phyloP scores from a whole-genome alignment of 2,329 filamentous ascomycete genomes.

The Colletotrichum limetticola region DNA sequence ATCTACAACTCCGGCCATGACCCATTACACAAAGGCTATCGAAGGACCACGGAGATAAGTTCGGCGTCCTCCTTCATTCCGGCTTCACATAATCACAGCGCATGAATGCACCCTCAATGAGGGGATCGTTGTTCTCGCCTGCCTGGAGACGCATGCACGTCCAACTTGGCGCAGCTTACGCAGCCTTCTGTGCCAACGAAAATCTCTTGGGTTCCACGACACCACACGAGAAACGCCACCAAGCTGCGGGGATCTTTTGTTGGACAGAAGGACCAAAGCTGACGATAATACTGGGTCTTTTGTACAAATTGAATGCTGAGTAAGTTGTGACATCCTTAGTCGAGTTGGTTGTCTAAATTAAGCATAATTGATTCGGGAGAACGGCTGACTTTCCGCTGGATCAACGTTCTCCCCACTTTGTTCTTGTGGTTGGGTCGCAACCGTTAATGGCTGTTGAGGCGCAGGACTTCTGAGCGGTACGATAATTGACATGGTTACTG shows the following conservation, averaged over 20 bases:
- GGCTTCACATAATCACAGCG: background rate
- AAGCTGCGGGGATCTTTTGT: too few relatives aligned
- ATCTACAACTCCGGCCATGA: background rate
- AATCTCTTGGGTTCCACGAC: background rate
- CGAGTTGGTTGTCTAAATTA: background rate
- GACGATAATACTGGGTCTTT: background rate
- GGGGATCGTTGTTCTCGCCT: background rate
- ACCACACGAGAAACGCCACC: slow-evolving; percentile 1
- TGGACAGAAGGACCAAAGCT: background rate
- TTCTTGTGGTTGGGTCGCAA: background rate
- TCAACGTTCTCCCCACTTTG: background rate
- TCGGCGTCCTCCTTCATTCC: background rate
- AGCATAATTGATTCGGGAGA: slow-evolving; percentile 6
- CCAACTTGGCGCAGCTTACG: slow-evolving; percentile 13
- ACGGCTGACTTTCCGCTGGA: background rate
- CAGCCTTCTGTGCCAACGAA: background rate
- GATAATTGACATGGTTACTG: background rate
- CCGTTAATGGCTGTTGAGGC: background rate
- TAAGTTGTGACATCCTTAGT: slow-evolving; percentile 5
- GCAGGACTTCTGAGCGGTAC: too few relatives aligned
- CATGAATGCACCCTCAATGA: background rate
- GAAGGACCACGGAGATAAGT: background rate
- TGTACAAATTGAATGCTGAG: background rate
- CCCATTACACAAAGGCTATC: background rate
- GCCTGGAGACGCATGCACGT: background rate